phyloP scores from a whole-genome alignment of 2,329 filamentous ascomycete genomes.

The Pseudomassariella vexata region DNA sequence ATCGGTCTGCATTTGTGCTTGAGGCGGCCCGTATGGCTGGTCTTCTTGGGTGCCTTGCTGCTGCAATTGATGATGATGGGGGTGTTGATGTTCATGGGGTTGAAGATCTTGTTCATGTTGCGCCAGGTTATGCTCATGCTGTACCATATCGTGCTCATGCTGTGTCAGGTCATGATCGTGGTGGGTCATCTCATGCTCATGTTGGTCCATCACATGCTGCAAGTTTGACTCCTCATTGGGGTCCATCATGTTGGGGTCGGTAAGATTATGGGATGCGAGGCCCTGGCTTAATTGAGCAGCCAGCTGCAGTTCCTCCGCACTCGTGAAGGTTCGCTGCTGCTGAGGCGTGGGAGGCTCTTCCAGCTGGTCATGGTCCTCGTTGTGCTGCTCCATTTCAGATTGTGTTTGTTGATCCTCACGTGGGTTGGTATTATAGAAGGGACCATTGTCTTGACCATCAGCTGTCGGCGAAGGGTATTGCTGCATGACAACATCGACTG shows the following conservation, averaged over 20 bases:
- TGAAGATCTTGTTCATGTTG: conserved; percentile 10
- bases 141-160: conserved; percentile 17
- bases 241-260: conserved; percentile 37
- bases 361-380: conserved; percentile 17
- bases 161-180: conserved; percentile 37
- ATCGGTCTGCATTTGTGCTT: conserved; percentile 5
- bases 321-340: conserved; percentile 36
- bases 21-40: conserved; percentile 1
- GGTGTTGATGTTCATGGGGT: conserved; percentile 13
- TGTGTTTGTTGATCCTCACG: conserved; percentile 17
- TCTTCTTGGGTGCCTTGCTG: conserved; percentile 7
- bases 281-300: conserved; percentile 53
- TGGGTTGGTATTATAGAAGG: conserved; percentile 36
- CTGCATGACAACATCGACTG: conserved; percentile 23
- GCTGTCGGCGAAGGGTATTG: conserved; percentile 41
- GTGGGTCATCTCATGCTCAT: conserved; percentile 16
- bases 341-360: conserved; percentile 32
- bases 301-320: conserved; percentile 51
- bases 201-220: conserved; percentile 36
- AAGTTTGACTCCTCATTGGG: conserved; percentile 36
- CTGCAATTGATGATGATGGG: conserved; percentile 8
- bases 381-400: conserved; percentile 16
- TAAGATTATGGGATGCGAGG: conserved; percentile 45
- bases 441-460: conserved; percentile 35
- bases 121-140: conserved; percentile 9